Conservation (phyloP, 1,139 yeast species). For the Yamadazyma dushanensis region DNA sequence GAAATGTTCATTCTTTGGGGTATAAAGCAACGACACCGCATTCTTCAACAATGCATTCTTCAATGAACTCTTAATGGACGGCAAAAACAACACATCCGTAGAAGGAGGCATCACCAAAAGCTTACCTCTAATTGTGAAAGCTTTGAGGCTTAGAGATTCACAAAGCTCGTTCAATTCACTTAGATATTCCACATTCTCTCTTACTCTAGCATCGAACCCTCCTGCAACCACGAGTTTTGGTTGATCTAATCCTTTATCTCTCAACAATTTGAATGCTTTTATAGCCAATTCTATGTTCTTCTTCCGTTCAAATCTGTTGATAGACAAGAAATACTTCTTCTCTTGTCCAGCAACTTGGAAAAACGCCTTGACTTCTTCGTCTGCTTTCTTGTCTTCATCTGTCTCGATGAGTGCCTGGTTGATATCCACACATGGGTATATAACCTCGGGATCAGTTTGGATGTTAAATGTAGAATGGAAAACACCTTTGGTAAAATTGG, state of each 20-base stretch:
- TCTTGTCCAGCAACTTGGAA: conserved; percentile 22
- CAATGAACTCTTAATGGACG: conserved; percentile 68
- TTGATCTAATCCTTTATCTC: conserved; percentile 10
- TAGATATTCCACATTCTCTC: conserved; percentile 75
- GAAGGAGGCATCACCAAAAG: conserved; percentile 35
- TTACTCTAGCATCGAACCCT: conserved; percentile 81
- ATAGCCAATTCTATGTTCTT: conserved; percentile 82
- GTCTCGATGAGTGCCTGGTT: conserved; percentile 19
- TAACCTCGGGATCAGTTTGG: conserved; percentile 57
- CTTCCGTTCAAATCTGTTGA: conserved; percentile 86
- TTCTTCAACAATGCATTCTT: conserved; percentile 63
- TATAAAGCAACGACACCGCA: conserved; percentile 69
- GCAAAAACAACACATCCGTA: conserved; percentile 69
- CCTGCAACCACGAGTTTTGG: conserved; percentile 73
- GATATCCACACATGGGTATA: conserved; percentile 85
- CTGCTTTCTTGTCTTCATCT: conserved; percentile 20
- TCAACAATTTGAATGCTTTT: conserved; percentile 53
- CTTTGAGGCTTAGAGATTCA: conserved; percentile 42
- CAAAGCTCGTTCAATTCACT: conserved; percentile 57
- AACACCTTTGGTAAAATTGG: conserved; percentile 73
- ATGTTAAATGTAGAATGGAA: conserved; percentile 67
- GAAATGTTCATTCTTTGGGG: conserved; percentile 91
- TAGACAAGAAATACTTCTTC: conserved; percentile 58
- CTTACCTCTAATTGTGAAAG: conserved; percentile 50
- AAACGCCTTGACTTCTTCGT: conserved; percentile 33